A percentile compares a stretch with the other conserved stretches of the same genome.
These are phyloP conservation scores for Pelargonium citronellum DNA, from an alignment of 441 rosid species.

Conservation along the genomic window DNA sequence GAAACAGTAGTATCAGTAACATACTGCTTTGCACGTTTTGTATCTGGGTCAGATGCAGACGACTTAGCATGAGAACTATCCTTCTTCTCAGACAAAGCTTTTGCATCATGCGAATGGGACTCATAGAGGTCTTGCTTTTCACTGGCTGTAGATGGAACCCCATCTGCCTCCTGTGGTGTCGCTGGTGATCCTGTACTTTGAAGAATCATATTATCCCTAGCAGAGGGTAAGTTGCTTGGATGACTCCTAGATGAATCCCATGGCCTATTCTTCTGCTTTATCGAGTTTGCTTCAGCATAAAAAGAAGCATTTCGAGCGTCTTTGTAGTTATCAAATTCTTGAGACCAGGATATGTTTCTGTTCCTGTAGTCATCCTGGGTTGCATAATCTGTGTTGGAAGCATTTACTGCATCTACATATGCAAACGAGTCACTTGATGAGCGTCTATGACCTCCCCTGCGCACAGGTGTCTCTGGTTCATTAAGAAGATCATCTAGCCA, in stretches of 20 bases:
- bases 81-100: slow-evolving; percentile 52
- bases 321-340: slow-evolving; percentile 52
- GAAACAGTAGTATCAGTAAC: slow-evolving; percentile 26
- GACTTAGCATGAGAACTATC: slow-evolving; percentile 47
- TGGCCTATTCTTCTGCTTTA: slow-evolving; percentile 48
- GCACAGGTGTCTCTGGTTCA: slow-evolving; percentile 92
- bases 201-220: slow-evolving; percentile 42
- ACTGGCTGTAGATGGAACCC: slow-evolving; percentile 29
- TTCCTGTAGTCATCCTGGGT: slow-evolving; percentile 54
- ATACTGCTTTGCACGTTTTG: slow-evolving; percentile 98
- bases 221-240: slow-evolving; percentile 43
- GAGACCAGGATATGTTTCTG: slow-evolving; percentile 42
- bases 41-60: slow-evolving; percentile 62
- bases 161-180: slow-evolving; percentile 46
- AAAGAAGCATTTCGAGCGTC: slow-evolving; percentile 45
- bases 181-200: slow-evolving; percentile 49
- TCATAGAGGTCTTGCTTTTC: slow-evolving; percentile 60
- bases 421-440: slow-evolving; percentile 99
- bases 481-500: slow-evolving; percentile 99
- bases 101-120: slow-evolving; percentile 43
- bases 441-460: slow-evolving; percentile 86
- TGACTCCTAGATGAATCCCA: slow-evolving; percentile 53
- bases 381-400: slow-evolving; percentile 50
- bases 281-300: slow-evolving; percentile 42
- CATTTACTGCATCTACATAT: slow-evolving; percentile 57